Evolutionary conservation across 140 eudicot genomes (phyloP).

Genomic region (Flaveria floridana): DNA sequence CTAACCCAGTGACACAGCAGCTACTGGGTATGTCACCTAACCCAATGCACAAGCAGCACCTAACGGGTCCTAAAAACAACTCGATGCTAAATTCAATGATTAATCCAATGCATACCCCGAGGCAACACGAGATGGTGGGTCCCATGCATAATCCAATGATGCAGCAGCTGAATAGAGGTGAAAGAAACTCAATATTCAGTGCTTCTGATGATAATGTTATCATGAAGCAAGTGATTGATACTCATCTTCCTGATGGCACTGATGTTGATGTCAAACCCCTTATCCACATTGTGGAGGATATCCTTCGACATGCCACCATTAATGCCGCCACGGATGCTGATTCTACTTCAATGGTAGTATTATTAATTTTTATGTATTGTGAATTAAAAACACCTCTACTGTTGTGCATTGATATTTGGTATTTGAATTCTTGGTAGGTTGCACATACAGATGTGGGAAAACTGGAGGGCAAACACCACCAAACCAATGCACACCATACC

Average conservation of each 20-base stretch:
- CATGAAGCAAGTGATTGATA: constrained; percentile 50
- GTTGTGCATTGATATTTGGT: constrained; percentile 22
- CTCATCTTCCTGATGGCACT: constrained; percentile 60
- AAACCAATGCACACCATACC: constrained; percentile 30
- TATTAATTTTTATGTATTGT: neutral
- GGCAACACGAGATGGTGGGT: constrained; percentile 34
- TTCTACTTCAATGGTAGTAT: constrained; percentile 33
- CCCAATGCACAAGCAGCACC: constrained; percentile 35
- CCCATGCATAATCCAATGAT: constrained; percentile 28
- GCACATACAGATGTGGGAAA: constrained; percentile 31
- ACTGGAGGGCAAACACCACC: constrained; percentile 37
- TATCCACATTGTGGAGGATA: constrained; percentile 53
- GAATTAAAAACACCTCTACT: constrained; percentile 11
- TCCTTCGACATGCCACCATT: constrained; percentile 47
- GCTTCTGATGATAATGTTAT: constrained; percentile 62
- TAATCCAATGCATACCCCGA: constrained; percentile 31
- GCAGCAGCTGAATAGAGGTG: constrained; percentile 38
- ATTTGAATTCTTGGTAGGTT: constrained; percentile 33
- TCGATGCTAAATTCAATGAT: constrained; percentile 31
- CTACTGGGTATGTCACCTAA: constrained; percentile 26
- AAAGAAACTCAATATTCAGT: constrained; percentile 43
- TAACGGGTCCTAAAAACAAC: constrained; percentile 33
- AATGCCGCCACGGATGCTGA: constrained; percentile 38
- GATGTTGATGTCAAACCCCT: constrained; percentile 56
- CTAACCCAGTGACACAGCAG: constrained; percentile 37